These are phyloP conservation scores for Jimgerdemannia lactiflua DNA, from an alignment of 192 early-diverging fungal species.

Conservation along the genomic window DNA sequence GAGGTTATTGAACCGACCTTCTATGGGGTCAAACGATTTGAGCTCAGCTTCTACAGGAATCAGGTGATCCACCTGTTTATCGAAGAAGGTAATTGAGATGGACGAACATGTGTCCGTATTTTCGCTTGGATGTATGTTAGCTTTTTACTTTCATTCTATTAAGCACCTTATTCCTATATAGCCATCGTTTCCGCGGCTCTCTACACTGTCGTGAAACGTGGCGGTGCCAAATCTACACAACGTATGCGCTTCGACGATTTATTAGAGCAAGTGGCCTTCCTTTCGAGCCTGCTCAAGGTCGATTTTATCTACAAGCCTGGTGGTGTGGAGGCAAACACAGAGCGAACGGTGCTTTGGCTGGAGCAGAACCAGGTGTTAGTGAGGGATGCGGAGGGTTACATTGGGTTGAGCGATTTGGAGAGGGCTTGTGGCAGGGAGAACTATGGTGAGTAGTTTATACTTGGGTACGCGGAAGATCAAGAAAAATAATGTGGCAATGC, in stretches of 20 bases:
- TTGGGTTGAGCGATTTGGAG: conserved; percentile 50
- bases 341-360: conserved; percentile 57
- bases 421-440: conserved; percentile 54
- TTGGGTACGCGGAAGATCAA: neutral
- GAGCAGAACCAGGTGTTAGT: conserved; percentile 47
- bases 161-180: conserved; percentile 3
- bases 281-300: conserved; percentile 71
- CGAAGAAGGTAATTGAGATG: conserved; percentile 44
- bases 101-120: neutral
- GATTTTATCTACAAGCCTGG: conserved; percentile 82
- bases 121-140: neutral
- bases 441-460: conserved; percentile 40
- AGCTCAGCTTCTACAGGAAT: conserved; percentile 81
- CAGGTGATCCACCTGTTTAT: conserved; percentile 63
- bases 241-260: conserved; percentile 53
- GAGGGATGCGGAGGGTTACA: conserved; percentile 38
- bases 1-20: conserved; percentile 82
- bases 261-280: conserved; percentile 64
- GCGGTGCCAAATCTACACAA: conserved; percentile 68
- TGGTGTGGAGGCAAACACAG: conserved; percentile 63
- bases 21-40: conserved; percentile 79
- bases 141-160: conserved; percentile 11
- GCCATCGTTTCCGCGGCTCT: conserved; percentile 73
- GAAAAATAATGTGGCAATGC: no score
- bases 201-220: conserved; percentile 76